Evolutionary conservation across 2,329 filamentous ascomycete species (phyloP), one percentile per base, ranked within the genome.

Genomic region (Xylariaceae sp.): DNA sequence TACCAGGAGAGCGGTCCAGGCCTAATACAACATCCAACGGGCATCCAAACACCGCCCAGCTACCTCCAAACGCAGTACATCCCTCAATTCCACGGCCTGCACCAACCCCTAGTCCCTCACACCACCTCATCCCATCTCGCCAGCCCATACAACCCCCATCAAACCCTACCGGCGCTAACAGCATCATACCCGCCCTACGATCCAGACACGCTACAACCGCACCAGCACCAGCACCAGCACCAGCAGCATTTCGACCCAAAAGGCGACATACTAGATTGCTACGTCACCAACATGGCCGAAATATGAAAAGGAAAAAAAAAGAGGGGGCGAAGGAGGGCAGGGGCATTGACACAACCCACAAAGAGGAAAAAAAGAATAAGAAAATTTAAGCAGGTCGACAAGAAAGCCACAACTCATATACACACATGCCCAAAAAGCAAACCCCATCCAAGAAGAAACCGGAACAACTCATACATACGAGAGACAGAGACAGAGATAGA

Each of bases 41-140:
- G 48, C 43, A 53, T 57, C 41, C 49, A 59, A 22, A 53, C 26
- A 26, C 26, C 26, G 26, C 26, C 26, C 4, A 26, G 49, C 19
- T 56, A 57, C 15, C 44, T 53, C 34, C 57, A 54, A 42, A 54
- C 57, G 5, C 57, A 57, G 40, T 59, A 57, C 41, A 49, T 59
- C 43, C 57, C 26, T 26, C 26, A 26, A n/a, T n/a, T n/a, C n/a
- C n/a, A n/a, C n/a, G n/a, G n/a, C n/a, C n/a, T n/a, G n/a, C n/a
- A 59, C 22, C 56, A 53, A 30, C 29, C 29, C 10, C 29, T 10
- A 30, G 29, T 10, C 6, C 6, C 10, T 7, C 8, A 21, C 53
- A 26, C 42, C 54, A 3, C 47, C 53, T 21, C 56, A 53, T 45
- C 54, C 26, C 57, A 56, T 36, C 54, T 54, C 51, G 37, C 48